Percentiles rank a stretch among this genome's conserved stretches.
Evolutionary conservation across 2,329 filamentous ascomycete species (phyloP).

Genomic region (Thielaviopsis ethacetica): DNA sequence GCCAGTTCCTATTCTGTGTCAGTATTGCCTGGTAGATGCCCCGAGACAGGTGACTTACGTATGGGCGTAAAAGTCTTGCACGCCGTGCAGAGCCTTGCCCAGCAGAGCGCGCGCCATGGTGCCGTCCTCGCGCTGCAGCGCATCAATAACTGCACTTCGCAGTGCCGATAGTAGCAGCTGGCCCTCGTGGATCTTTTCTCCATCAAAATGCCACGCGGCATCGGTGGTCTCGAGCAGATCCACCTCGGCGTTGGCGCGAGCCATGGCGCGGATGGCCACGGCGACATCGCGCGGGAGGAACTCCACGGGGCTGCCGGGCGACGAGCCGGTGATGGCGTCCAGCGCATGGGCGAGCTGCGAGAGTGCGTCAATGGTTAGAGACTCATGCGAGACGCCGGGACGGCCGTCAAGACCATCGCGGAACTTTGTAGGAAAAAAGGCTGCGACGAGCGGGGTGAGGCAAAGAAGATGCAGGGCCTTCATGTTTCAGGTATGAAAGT

Average conservation of each 20-base stretch:
- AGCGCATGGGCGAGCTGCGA: not conserved
- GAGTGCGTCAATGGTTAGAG: conserved; percentile 12
- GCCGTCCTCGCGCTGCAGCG: conserved; percentile 4
- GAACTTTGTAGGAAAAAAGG: conserved; percentile 13
- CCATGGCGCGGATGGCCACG: conserved; percentile 9
- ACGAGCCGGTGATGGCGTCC: not conserved
- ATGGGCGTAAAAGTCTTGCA: conserved; percentile 13
- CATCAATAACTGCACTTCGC: conserved; percentile 4
- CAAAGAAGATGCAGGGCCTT: not conserved
- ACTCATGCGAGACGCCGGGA: conserved; percentile 12
- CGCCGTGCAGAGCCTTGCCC: conserved; percentile 12
- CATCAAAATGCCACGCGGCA: conserved; percentile 12
- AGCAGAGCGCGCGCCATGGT: conserved; percentile 7
- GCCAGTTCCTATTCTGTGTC: conserved; percentile 3
- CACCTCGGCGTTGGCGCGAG: conserved; percentile 6
- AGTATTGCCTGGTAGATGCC: not conserved
- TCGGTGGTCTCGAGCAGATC: conserved; percentile 4
- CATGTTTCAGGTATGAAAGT: not conserved
- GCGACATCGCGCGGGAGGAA: conserved; percentile 9
- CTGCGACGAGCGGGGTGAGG: not conserved
- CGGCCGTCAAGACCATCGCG: conserved; percentile 10
- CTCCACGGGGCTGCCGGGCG: not conserved
- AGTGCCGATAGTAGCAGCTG: conserved; percentile 6
- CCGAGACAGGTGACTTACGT: conserved; percentile 4
- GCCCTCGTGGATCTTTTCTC: conserved; percentile 7